Evolutionary conservation across 768 basidiomycete species (phyloP).

Genomic region (Lactifluus piperatus): DNA sequence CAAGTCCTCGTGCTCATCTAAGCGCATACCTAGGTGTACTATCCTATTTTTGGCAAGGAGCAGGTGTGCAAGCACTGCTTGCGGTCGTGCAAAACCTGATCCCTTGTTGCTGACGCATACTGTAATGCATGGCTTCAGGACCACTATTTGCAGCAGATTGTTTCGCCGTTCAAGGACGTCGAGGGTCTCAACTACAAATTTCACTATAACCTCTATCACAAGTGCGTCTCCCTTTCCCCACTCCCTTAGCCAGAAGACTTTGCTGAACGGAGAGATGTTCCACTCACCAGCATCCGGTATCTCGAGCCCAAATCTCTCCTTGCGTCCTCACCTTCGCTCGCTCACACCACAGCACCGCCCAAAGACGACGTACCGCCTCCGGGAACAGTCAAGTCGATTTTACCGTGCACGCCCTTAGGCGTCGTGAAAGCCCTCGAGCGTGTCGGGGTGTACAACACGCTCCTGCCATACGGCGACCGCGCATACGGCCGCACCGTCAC

Average conservation of each 20-base stretch:
- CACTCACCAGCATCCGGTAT: slow-evolving; percentile 70
- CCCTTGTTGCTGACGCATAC: not conserved
- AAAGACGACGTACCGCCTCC: slow-evolving; percentile 56
- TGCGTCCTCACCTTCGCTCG: slow-evolving; percentile 31
- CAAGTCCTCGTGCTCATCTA: not conserved
- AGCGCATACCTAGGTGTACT: slow-evolving; percentile 61
- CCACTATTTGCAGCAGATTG: slow-evolving; percentile 95
- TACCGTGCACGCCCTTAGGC: slow-evolving; percentile 95
- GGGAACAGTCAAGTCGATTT: slow-evolving; percentile 89
- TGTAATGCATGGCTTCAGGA: slow-evolving; percentile 45
- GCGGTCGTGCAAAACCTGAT: not conserved
- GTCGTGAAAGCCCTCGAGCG: slow-evolving; percentile 93
- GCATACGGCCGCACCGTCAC: slow-evolving; percentile 90
- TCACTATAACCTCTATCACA: slow-evolving; percentile 90
- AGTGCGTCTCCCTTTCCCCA: slow-evolving; percentile 43
- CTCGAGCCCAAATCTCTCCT: slow-evolving; percentile 69
- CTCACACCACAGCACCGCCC: slow-evolving; percentile 27
- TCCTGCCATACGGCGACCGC: slow-evolving; percentile 89
- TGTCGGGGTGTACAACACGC: slow-evolving; percentile 85
- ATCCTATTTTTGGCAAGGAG: slow-evolving; percentile 86
- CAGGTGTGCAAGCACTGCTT: slow-evolving; percentile 49
- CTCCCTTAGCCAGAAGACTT: not conserved
- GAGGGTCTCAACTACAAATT: slow-evolving; percentile 97
- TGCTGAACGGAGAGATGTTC: not conserved
- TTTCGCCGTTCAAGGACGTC: slow-evolving; percentile 94